A percentile compares a stretch with the other conserved stretches of the same genome.
phyloP scores from a whole-genome alignment of 1,284 basidiomycete genomes.

The Cutaneotrichosporon cutaneum region DNA sequence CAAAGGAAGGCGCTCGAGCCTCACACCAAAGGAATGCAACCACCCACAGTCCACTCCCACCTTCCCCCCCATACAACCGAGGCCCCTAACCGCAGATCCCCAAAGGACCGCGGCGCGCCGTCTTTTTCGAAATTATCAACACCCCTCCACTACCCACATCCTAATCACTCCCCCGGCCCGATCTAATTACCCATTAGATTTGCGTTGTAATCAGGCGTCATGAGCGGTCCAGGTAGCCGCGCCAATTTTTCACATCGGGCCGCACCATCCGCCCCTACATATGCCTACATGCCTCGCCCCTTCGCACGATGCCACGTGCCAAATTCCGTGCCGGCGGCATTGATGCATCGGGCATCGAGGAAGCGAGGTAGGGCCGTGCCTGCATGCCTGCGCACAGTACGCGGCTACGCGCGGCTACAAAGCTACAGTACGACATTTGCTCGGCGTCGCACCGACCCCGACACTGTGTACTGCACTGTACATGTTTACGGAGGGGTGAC shows the following conservation, averaged over 20 bases:
- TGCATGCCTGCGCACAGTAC: no score
- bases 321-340: background rate
- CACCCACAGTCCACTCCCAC: no score
- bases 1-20: no score
- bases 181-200: no score
- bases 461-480: no score
- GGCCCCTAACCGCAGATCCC: background rate
- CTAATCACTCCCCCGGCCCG: background rate
- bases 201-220: background rate
- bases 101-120: background rate
- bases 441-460: background rate
- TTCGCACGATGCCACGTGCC: background rate
- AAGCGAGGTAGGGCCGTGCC: no score
- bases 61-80: background rate
- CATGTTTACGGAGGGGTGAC: no score
- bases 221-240: background rate
- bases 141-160: background rate
- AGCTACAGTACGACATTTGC: background rate
- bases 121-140: background rate
- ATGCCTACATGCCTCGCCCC: no score
- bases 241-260: background rate
- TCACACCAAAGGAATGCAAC: background rate
- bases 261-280: background rate
- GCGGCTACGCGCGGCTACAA: no score
- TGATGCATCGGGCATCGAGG: no score